Percentiles rank a stretch among this genome's conserved stretches.
Conservation (phyloP, 768 basidiomycete species). For the Auriscalpium vulgare region DNA sequence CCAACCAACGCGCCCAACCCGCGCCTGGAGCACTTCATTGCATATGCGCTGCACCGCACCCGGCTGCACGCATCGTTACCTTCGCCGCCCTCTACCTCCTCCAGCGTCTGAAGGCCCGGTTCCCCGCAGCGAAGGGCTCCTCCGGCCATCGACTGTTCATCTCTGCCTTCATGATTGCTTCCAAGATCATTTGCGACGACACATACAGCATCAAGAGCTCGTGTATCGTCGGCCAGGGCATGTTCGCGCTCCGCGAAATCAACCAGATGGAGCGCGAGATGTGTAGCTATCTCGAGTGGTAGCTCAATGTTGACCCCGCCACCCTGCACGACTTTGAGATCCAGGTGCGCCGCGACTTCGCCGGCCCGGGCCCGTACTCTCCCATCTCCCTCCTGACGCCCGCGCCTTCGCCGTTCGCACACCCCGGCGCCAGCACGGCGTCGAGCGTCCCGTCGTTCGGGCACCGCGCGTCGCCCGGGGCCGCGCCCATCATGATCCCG, state of each 20-base stretch:
- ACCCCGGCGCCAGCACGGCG: too few species aligned
- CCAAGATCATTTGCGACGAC: conserved; percentile 65
- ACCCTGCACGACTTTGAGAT: conserved; percentile 21
- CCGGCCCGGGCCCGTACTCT: too few species aligned
- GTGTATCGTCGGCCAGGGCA: conserved; percentile 11
- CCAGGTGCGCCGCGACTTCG: too few species aligned
- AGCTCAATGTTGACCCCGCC: conserved; percentile 53
- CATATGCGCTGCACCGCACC: conserved; percentile 81
- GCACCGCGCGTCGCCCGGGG: conserved; percentile 8
- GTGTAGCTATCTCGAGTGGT: too few species aligned
- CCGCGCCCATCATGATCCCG: conserved; percentile 14
- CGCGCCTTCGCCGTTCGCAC: too few species aligned
- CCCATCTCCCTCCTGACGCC: too few species aligned
- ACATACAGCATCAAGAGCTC: conserved; percentile 62
- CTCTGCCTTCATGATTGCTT: conserved; percentile 88
- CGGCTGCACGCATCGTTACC: conserved; percentile 53
- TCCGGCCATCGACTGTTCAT: conserved; percentile 88
- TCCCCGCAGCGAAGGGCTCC: conserved; percentile 84
- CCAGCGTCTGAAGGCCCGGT: conserved; percentile 82
- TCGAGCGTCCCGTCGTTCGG: neutral
- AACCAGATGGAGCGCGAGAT: too few species aligned
- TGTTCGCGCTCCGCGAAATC: too few species aligned
- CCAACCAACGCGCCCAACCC: conserved; percentile 25
- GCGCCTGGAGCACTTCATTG: conserved; percentile 69
- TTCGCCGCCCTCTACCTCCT: conserved; percentile 58